phyloP scores from a whole-genome alignment of 257 asterid genomes.

The Solanum pennellii region DNA sequence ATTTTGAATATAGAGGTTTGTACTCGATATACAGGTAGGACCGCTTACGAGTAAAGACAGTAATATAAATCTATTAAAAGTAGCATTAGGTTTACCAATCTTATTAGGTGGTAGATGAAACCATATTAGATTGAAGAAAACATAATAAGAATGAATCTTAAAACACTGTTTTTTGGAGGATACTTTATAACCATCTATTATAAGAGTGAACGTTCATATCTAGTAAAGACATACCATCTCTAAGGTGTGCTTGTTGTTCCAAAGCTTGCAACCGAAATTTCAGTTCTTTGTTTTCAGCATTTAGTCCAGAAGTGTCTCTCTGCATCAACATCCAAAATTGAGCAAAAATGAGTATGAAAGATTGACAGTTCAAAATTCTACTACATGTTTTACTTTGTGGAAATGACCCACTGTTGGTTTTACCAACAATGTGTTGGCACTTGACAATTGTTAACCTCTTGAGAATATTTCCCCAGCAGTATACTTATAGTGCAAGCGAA shows the following conservation, averaged over 20 bases:
- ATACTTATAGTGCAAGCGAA: neutral
- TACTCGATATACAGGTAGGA: neutral
- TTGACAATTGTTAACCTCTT: neutral
- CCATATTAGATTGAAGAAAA: neutral
- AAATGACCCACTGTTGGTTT: neutral
- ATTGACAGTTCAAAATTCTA: neutral
- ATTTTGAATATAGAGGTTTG: neutral
- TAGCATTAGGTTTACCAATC: neutral
- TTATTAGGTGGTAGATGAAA: neutral
- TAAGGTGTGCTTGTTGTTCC: conserved; percentile 92
- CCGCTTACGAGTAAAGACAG: neutral
- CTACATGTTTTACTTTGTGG: neutral
- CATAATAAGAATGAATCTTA: neutral
- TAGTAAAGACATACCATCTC: conserved; percentile 54
- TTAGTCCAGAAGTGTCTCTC: conserved; percentile 74
- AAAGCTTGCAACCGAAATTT: conserved; percentile 68
- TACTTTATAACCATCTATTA: neutral
- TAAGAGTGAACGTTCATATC: neutral
- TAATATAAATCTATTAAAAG: neutral
- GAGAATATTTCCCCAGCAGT: neutral
- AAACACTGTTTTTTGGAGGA: neutral
- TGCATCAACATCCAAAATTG: conserved; percentile 16
- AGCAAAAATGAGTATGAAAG: neutral
- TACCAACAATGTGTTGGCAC: neutral
- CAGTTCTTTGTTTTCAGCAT: conserved; percentile 86